Percentiles rank a stretch among this genome's conserved stretches.
Evolutionary conservation across 148 eudicot species (phyloP).

Genomic region (Nyssa sinensis): DNA sequence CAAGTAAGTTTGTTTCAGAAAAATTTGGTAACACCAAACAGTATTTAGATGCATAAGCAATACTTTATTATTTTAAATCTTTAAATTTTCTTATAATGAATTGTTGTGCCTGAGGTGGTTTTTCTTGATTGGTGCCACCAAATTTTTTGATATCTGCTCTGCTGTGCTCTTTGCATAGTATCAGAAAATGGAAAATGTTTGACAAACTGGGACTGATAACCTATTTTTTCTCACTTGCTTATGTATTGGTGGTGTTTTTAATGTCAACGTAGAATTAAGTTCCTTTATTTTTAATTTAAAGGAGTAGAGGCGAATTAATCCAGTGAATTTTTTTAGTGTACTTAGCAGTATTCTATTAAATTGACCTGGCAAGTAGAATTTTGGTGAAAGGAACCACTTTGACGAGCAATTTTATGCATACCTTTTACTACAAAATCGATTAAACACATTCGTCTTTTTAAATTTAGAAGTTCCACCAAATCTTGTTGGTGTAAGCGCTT

Average conservation of each 20-base stretch:
- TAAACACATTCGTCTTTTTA: not conserved
- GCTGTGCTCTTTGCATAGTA: no score
- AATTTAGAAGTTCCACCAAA: not conserved
- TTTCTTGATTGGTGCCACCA: not conserved
- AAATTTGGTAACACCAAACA: no score
- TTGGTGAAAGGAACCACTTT: not conserved
- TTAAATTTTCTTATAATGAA: not conserved
- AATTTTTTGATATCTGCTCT: no score
- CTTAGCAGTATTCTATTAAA: not conserved
- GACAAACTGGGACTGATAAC: not conserved
- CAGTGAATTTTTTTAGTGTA: not conserved
- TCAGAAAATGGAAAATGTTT: not conserved
- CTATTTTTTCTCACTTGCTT: not conserved
- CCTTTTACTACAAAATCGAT: not conserved
- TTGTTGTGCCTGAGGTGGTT: not conserved
- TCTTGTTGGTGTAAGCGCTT: no score
- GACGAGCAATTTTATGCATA: not conserved
- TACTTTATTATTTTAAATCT: no score
- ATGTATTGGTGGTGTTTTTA: no score
- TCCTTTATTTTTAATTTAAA: not conserved
- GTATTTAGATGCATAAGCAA: no score
- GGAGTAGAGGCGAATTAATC: not conserved
- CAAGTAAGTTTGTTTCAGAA: no score
- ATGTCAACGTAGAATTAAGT: not conserved
- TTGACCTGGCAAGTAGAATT: not conserved